A percentile compares a stretch with the other conserved stretches of the same genome.
phyloP scores from a whole-genome alignment of 148 eudicot species.

The Fagopyrum esculentum region DNA sequence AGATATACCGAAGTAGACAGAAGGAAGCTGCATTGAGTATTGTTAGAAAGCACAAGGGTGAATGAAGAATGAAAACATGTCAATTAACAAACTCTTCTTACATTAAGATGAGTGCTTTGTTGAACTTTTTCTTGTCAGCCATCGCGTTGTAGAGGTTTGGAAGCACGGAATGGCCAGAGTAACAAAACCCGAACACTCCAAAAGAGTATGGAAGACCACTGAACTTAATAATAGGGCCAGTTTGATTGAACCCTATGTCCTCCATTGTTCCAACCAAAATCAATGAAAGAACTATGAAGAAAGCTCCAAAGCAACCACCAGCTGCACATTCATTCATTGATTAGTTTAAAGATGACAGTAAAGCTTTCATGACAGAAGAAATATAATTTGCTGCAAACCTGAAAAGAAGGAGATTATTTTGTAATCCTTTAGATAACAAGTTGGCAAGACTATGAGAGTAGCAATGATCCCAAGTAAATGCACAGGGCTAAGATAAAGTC shows the following conservation, averaged over 20 bases:
- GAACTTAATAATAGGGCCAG: slow-evolving; percentile 54
- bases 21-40: slow-evolving; percentile 42
- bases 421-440: slow-evolving; percentile 61
- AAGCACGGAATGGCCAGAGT: slow-evolving; percentile 74
- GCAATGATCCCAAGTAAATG: slow-evolving; percentile 61
- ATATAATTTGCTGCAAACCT: slow-evolving; percentile 27
- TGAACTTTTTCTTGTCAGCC: slow-evolving; percentile 78
- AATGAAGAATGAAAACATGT: too few relatives aligned
- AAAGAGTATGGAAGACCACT: slow-evolving; percentile 75
- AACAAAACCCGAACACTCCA: slow-evolving; percentile 85
- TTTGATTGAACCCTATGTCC: slow-evolving; percentile 59
- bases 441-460: slow-evolving; percentile 60
- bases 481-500: slow-evolving; percentile 43
- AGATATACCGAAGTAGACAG: slow-evolving; percentile 61
- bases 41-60: too few relatives aligned
- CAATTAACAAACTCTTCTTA: not conserved
- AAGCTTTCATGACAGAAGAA: too few relatives aligned
- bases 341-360: too few relatives aligned
- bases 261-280: slow-evolving; percentile 43
- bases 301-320: slow-evolving; percentile 61
- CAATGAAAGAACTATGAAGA: slow-evolving; percentile 50
- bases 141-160: slow-evolving; percentile 89
- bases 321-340: slow-evolving; percentile 33
- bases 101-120: slow-evolving; percentile 35
- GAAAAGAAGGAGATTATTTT: slow-evolving; percentile 70